Evolutionary conservation across 2,329 filamentous ascomycete species (phyloP), one percentile per base, ranked within the genome.

Genomic region (Chaetoscypha palmicola): DNA sequence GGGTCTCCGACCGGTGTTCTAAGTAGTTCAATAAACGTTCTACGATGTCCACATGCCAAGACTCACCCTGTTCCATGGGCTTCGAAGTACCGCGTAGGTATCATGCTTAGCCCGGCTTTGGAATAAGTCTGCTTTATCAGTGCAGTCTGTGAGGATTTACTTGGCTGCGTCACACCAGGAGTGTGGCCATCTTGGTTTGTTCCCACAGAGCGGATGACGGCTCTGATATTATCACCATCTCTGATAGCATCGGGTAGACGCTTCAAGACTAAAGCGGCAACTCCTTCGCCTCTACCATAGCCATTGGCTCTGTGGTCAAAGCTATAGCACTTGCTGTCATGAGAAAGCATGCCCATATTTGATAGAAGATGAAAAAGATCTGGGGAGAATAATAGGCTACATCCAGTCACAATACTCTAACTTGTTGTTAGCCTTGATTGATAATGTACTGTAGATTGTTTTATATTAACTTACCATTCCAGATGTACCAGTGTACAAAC

Each of bases 251-350:
- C 71, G 3, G 56, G 47, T 0, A 72, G 42, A 0, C 57, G 62
- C 47, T 72, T 72, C 11, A 73, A 41, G 0, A 72, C 69, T 64
- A 47, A 74, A 32, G 5, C 12, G 5, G 17, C 34, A 12, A 14
- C 4, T 9, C 68, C 43, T 34, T 34, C 32, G 4, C 77, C 79
- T 24, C 78, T 67, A 0, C 71, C 76, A 52, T 83, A 85, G 1
- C 81, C 81, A 47, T 78, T 73, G 17, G 76, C 81, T 2, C 70
- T 65, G 12, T 67, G 55, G 49, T 83, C 79, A 51, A 78, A 81
- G 2, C 65, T 63, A 43, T 72, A 72, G 49, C 71, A 75, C n/a
- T 64, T 57, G 1, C 69, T 66, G 59, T 50, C 51, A 12, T 39
- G 35, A 12, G 38, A 43, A 2, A 50, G 36, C 17, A 52, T 38